Conservation (phyloP, 1,284 basidiomycete genomes). For the Pyrrhoderma noxium region DNA sequence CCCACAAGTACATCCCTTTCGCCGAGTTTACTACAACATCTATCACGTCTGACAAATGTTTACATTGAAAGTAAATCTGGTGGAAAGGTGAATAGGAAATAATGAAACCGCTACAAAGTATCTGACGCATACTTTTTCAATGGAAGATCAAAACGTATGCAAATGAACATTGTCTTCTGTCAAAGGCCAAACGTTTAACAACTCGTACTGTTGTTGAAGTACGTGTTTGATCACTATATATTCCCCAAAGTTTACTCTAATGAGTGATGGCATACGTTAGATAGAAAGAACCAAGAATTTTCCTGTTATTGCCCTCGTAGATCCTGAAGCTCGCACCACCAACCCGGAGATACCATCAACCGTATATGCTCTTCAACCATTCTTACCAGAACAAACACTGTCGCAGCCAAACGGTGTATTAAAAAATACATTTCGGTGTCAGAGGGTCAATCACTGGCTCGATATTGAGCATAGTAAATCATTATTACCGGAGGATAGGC, state of each 20-base stretch:
- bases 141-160: slow-evolving; percentile 49
- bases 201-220: slow-evolving; percentile 48
- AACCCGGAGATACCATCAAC: no score
- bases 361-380: background rate
- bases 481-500: slow-evolving; percentile 24
- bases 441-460: no score
- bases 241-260: no score
- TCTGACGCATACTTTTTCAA: background rate
- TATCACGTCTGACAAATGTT: slow-evolving; percentile 61
- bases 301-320: no score
- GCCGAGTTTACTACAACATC: slow-evolving; percentile 43
- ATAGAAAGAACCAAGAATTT: no score
- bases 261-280: no score
- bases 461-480: no score
- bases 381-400: background rate
- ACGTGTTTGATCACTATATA: slow-evolving; percentile 17
- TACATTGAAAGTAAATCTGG: slow-evolving; percentile 44
- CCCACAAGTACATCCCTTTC: slow-evolving; percentile 38
- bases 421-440: no score
- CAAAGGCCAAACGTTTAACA: slow-evolving; percentile 44
- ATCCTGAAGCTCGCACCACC: no score
- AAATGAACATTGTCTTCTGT: slow-evolving; percentile 34
- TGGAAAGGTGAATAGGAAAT: slow-evolving; percentile 37
- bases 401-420: background rate
- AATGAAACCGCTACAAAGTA: background rate